Evolutionary conservation across 345 rosid genomes (phyloP), one percentile per base, ranked within the genome.

Genomic region (Hibiscus mutabilis): DNA sequence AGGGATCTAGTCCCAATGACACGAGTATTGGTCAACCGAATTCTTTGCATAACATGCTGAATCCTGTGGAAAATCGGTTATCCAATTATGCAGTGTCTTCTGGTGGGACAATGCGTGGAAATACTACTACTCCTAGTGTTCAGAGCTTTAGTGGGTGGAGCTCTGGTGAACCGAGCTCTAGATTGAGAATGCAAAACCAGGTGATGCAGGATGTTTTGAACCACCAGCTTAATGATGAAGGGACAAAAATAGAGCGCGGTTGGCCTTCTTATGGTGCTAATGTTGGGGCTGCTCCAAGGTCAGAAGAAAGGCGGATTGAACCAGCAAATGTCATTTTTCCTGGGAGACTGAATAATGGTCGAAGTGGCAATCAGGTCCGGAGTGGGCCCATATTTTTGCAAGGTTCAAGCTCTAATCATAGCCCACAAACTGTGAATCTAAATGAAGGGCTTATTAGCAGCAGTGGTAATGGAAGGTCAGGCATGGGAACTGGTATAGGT

Each of bases 301-400:
- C 29, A 21, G 60, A 55, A 55, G 60, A 55, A 55, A 3, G 60
- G 60, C 14, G 27, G 60, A 21, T 55, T 55, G 60, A 55, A 55
- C 60, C 60, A 21, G 27, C 25, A 55, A 21, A 55, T 55, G 27
- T 9, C 1, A 8, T 55, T 55, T 55, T 55, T 55, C 13, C 60
- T 3, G 14, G 60, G 60, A 55, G 60, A 55, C 25, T 55, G 60
- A 55, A 55, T 55, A 55, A 55, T 21, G 60, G 29, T 19, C 12
- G 27, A 22, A 55, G 60, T 55, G 27, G 60, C 14, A 55, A 10
- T 19, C 60, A 9, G 60, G 60, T 55, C 25, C 22, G 29, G 21
- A 55, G 60, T 55, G 60, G 60, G 60, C 60, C 60, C 25, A 55
- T 55, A 55, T 55, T 21, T 55, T 55, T 21, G 60, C 60, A 55